Percentiles rank a stretch among this genome's conserved stretches.
Evolutionary conservation across 2,329 filamentous ascomycete genomes (phyloP).

Genomic region (Cercospora nicotianae): DNA sequence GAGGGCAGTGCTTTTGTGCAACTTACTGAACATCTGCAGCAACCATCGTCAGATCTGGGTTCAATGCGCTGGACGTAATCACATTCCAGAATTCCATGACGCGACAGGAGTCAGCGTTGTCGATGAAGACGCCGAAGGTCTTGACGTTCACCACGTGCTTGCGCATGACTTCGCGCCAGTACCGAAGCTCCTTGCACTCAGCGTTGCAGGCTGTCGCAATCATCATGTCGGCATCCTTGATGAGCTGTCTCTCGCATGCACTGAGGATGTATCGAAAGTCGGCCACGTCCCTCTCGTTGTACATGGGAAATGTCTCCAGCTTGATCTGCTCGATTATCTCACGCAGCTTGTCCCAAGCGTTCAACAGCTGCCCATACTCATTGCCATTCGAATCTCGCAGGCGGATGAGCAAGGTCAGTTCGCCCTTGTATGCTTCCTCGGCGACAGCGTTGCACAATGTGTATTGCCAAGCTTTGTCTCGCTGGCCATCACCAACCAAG

Average conservation of each 20-base stretch:
- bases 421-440: background rate
- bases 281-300: background rate
- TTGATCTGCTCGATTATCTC: background rate
- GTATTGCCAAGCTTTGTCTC: background rate
- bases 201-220: background rate
- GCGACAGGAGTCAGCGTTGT: conserved; percentile 22
- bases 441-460: background rate
- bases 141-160: background rate
- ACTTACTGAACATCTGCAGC: conserved; percentile 28
- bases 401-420: background rate
- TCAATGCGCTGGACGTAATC: conserved; percentile 19
- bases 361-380: background rate
- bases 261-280: background rate
- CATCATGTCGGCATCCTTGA: background rate
- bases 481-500: background rate
- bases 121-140: conserved; percentile 20
- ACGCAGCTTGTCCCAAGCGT: background rate
- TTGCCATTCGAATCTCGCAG: background rate
- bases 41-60: conserved; percentile 21
- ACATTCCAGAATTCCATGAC: conserved; percentile 25
- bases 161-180: background rate
- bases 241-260: background rate
- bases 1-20: no score
- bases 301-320: background rate
- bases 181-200: background rate